These are phyloP conservation scores for Talaromyces wortmannii DNA, from an alignment of 495 filamentous ascomycete genomes.

Conservation along the genomic window DNA sequence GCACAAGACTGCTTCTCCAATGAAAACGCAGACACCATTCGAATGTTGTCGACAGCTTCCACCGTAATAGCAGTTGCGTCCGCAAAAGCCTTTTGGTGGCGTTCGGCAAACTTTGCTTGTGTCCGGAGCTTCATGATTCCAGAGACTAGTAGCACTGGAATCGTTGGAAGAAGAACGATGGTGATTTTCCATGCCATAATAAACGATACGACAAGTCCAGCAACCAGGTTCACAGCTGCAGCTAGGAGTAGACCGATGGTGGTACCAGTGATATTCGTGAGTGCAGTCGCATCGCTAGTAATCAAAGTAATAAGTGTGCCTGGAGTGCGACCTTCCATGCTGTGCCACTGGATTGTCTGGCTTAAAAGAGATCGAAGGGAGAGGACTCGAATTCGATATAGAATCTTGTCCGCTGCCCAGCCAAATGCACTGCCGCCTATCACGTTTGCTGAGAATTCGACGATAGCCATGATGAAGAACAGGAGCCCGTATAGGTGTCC, in stretches of 20 bases:
- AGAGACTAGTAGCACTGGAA: slow-evolving; percentile 41
- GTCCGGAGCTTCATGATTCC: slow-evolving; percentile 40
- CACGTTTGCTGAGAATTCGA: slow-evolving; percentile 35
- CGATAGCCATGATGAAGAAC: slow-evolving; percentile 46
- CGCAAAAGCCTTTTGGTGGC: slow-evolving; percentile 42
- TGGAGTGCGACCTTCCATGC: slow-evolving; percentile 35
- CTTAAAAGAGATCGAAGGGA: slow-evolving; percentile 30
- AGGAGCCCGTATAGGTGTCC: slow-evolving; percentile 40
- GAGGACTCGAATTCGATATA: slow-evolving; percentile 7
- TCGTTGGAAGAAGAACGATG: slow-evolving; percentile 40
- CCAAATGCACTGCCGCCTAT: slow-evolving; percentile 2
- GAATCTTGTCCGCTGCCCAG: neutral
- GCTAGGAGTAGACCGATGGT: slow-evolving; percentile 10
- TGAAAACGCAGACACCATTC: slow-evolving; percentile 42
- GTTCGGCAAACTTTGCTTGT: slow-evolving; percentile 35
- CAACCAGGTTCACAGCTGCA: slow-evolving; percentile 37
- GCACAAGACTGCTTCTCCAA: slow-evolving; percentile 30
- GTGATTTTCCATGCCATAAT: slow-evolving; percentile 51
- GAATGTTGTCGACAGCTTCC: slow-evolving; percentile 44
- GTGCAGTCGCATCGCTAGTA: slow-evolving; percentile 2
- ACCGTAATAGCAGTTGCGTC: slow-evolving; percentile 38
- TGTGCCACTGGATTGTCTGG: slow-evolving; percentile 39
- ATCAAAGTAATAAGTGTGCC: slow-evolving; percentile 45
- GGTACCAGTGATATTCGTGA: slow-evolving; percentile 5
- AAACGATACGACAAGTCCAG: slow-evolving; percentile 38